Evolutionary conservation across 2,329 filamentous ascomycete species (phyloP), one percentile per base, ranked within the genome.

Genomic region (Escovopsis sp.): DNA sequence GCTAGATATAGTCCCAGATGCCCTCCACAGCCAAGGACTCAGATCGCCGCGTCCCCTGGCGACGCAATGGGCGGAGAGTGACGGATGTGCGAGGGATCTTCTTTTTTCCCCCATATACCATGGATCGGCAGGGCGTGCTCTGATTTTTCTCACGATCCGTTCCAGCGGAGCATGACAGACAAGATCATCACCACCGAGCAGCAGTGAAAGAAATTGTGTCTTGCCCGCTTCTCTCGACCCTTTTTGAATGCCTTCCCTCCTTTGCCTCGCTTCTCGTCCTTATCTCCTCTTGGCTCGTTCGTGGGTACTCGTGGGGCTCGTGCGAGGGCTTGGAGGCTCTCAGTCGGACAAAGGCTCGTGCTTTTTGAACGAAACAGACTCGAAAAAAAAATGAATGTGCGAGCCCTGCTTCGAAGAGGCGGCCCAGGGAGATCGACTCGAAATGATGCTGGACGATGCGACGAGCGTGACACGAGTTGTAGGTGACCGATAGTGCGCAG

Each of bases 141-240:
- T 45, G 38, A 3, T 1, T 36, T 41, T 43, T 40, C 45, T 43
- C 47, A 49, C 38, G 42, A 43, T 40, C 41, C 41, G 45, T 32
- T 41, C 43, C 45, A 43, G 45, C 33, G 43, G 49, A 46, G 49
- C 53, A 48, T 51, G 47, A 49, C 49, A 47, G 43, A 47, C 38
- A 35, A 44, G 39, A 42, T 51, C 48, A 47, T 46, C 49, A 47
- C 45, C 47, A 49, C 49, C 47, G 40, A 53, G 49, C 45, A 46
- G 39, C 41, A 43, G 36, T 38, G 36, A 38, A 37, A 36, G 47
- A 23, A 23, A 23, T 23, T 23, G 23, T 6, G 23, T 23, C 23
- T 23, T 23, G 23, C 23, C 23, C 23, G 23, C 23, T 23, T 23
- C 23, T 23, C 23, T 23, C 23, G 23, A 23, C 23, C 6, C 23